A percentile compares a stretch with the other conserved stretches of the same genome.
phyloP scores from a whole-genome alignment of 805 yeast genomes.

The Wickerhamiella siamensis region DNA sequence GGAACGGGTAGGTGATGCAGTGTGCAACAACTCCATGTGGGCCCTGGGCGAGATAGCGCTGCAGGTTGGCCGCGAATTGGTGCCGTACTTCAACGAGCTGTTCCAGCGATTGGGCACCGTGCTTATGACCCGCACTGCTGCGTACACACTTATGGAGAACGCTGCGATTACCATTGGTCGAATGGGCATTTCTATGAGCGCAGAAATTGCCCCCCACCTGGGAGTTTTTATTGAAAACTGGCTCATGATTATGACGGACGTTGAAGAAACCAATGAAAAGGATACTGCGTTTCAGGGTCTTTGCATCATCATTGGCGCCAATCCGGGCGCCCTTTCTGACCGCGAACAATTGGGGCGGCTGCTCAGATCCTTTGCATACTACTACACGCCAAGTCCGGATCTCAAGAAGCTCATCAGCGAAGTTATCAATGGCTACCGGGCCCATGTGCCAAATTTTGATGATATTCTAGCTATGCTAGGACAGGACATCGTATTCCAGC shows the following conservation, averaged over 20 bases:
- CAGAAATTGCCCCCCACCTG: constrained; percentile 43
- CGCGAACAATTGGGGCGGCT: constrained; percentile 24
- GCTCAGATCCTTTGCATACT: constrained; percentile 17
- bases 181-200: constrained; percentile 52
- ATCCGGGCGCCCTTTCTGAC: constrained; percentile 49
- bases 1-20: constrained; percentile 45
- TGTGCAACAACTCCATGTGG: constrained; percentile 87
- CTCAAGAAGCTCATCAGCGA: constrained; percentile 19
- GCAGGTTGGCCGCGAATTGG: constrained; percentile 31
- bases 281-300: constrained; percentile 78
- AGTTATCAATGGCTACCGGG: constrained; percentile 18
- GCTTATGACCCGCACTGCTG: constrained; percentile 42
- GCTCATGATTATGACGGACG: constrained; percentile 52
- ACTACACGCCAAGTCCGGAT: constrained; percentile 22
- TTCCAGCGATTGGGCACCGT: constrained; percentile 44
- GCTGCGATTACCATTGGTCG: constrained; percentile 84
- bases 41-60: constrained; percentile 76
- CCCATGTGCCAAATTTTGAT: constrained; percentile 15
- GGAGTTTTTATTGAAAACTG: constrained; percentile 47
- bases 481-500: constrained; percentile 17
- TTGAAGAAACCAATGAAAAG: constrained; percentile 76
- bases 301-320: constrained; percentile 47
- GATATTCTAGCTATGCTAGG: constrained; percentile 14
- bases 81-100: constrained; percentile 40
- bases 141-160: constrained; percentile 58